Percentiles rank a stretch among this genome's conserved stretches.
These are phyloP conservation scores for Diaporthe ampelina DNA, from an alignment of 2,329 filamentous ascomycete species.

Conservation along the genomic window DNA sequence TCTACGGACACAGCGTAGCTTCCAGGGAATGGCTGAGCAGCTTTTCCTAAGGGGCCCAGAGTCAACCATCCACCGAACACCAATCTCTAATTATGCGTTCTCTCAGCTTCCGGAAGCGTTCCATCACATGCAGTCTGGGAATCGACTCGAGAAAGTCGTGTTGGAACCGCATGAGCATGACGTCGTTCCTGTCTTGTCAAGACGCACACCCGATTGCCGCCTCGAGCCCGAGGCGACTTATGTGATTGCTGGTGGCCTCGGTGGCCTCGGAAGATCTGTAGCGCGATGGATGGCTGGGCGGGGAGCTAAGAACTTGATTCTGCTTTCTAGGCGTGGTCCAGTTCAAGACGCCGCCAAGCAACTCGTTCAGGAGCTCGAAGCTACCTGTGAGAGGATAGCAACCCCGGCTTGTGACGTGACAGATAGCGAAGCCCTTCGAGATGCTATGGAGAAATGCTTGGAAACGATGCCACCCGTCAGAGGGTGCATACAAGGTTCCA, in stretches of 20 bases:
- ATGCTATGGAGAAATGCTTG: slow-evolving; percentile 27
- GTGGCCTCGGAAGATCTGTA: slow-evolving; percentile 45
- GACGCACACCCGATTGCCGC: slow-evolving; percentile 30
- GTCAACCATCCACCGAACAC: not conserved
- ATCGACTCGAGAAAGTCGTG: slow-evolving; percentile 42
- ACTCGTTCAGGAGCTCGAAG: slow-evolving; percentile 37
- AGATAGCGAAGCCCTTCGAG: slow-evolving; percentile 27
- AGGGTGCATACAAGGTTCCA: slow-evolving; percentile 43
- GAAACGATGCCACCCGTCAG: slow-evolving; percentile 39
- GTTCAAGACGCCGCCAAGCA: slow-evolving; percentile 14
- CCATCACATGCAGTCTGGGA: slow-evolving; percentile 42
- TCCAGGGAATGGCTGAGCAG: slow-evolving; percentile 32
- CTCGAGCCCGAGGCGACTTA: slow-evolving; percentile 43
- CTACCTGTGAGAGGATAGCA: slow-evolving; percentile 28
- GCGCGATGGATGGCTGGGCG: slow-evolving; percentile 41
- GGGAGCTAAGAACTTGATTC: slow-evolving; percentile 43
- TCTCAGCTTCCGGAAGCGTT: slow-evolving; percentile 43
- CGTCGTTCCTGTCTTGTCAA: slow-evolving; percentile 42
- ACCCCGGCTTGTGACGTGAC: slow-evolving; percentile 44
- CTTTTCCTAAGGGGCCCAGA: slow-evolving; percentile 12
- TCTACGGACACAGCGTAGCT: slow-evolving; percentile 25
- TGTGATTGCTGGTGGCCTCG: slow-evolving; percentile 48
- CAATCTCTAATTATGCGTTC: slow-evolving; percentile 23
- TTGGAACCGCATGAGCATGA: slow-evolving; percentile 43
- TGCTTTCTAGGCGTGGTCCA: slow-evolving; percentile 42